A percentile compares a stretch with the other conserved stretches of the same genome.
These are phyloP conservation scores for Orbilia quercus DNA, from an alignment of 2,329 filamentous ascomycete genomes.

Conservation along the genomic window DNA sequence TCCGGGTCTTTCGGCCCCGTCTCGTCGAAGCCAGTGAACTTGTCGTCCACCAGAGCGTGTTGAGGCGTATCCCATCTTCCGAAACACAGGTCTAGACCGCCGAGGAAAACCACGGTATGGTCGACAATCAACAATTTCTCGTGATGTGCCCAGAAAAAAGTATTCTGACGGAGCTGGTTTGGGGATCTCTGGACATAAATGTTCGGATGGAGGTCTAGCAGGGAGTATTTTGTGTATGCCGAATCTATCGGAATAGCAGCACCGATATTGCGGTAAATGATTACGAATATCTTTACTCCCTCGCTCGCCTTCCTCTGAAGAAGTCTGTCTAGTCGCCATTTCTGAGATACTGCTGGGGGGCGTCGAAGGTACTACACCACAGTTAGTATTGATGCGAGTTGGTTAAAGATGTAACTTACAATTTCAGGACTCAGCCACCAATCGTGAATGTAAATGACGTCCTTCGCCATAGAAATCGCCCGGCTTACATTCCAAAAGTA, in stretches of 20 bases:
- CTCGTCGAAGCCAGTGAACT: slow-evolving; percentile 90
- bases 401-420: slow-evolving; percentile 50
- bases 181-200: slow-evolving; percentile 95
- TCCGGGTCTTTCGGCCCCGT: slow-evolving; percentile 83
- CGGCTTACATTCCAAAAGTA: slow-evolving; percentile 99
- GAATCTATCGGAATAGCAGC: slow-evolving; percentile 97
- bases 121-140: slow-evolving; percentile 98
- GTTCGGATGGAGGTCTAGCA: slow-evolving; percentile 94
- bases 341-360: slow-evolving; percentile 94
- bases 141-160: slow-evolving; percentile 99
- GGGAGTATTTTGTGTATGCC: slow-evolving; percentile 95
- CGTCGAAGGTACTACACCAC: slow-evolving; percentile 78
- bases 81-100: slow-evolving; percentile 95
- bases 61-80: slow-evolving; percentile 97
- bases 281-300: slow-evolving; percentile 97
- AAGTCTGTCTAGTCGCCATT: slow-evolving; percentile 93
- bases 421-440: slow-evolving; percentile 98
- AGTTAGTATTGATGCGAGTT: slow-evolving; percentile 34
- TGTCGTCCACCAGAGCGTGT: slow-evolving; percentile 90
- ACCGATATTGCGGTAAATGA: slow-evolving; percentile 97
- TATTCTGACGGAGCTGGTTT: slow-evolving; percentile 98
- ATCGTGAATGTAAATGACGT: slow-evolving; percentile 98
- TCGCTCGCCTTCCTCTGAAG: slow-evolving; percentile 93
- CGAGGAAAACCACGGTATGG: slow-evolving; percentile 93
- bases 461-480: slow-evolving; percentile 94